Evolutionary conservation across 805 yeast genomes (phyloP), one percentile per base, ranked within the genome.

Genomic region (Metschnikowia rubicola): DNA sequence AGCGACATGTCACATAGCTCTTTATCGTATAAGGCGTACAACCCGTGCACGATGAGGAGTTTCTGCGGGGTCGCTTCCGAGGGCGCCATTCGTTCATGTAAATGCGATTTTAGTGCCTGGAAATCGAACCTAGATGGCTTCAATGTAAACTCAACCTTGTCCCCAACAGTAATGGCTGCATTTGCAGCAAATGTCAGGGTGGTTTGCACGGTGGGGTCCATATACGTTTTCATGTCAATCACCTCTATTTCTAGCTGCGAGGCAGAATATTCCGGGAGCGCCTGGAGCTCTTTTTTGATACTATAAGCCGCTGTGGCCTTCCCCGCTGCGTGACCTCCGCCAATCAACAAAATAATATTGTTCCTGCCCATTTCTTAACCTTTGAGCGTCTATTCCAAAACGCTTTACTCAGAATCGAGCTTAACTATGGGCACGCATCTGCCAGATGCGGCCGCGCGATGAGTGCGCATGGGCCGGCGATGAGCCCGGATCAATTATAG

Each of bases 21-120:
- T 38, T 68, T 66, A 61, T 88, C 84, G 59, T 80, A 86, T 21
- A 91, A 70, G 0, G 96, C 92, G 60, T 91, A 91, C 15, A 85
- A 68, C 2, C 98, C 97, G 54, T 83, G 83, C 1, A 89, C 75
- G 7, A 90, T 55, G 37, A 63, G 54, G 32, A 70, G 56, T 44
- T 57, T 64, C 31, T 61, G 62, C 26, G 54, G 51, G 11, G 50
- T 41, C 8, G 63, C 10, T 76, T 62, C 13, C 10, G 48, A 46
- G 39, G 42, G 44, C 17, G 39, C 45, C 35, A 41, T 33, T 12
- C 47, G 54, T 10, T 47, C 41, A 15, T 26, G 29, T 15, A 47
- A 41, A 32, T 55, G 55, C 40, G 53, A 29, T 56, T 62, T 61
- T 33, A 65, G 50, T 32, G 52, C 48, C 17, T 35, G 60, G 48